phyloP scores from a whole-genome alignment of 169 alveolate species.

The Babesia sp. region DNA sequence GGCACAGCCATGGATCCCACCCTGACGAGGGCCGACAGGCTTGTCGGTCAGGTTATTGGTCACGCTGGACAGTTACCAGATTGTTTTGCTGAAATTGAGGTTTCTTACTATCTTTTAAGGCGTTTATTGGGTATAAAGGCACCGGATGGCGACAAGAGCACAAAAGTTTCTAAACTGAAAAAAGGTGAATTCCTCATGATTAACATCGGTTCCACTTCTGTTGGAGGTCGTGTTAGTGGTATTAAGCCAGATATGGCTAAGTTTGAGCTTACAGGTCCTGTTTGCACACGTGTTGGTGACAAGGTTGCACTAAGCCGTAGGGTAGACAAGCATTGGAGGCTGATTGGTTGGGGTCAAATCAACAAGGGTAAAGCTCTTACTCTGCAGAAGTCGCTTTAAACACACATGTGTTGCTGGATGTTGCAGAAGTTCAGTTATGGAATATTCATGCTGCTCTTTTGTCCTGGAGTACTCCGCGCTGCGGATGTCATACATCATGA shows the following conservation, averaged over 20 bases:
- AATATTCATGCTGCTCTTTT: slow-evolving; percentile 34
- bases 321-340: slow-evolving; percentile 96
- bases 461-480: not conserved
- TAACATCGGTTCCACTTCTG: slow-evolving; percentile 96
- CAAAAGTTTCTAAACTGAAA: slow-evolving; percentile 92
- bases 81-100: slow-evolving; percentile 91
- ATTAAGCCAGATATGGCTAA: slow-evolving; percentile 88
- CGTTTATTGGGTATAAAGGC: slow-evolving; percentile 88
- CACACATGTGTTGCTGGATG: not conserved
- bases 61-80: slow-evolving; percentile 94
- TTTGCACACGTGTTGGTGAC: slow-evolving; percentile 92
- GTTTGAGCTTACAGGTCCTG: slow-evolving; percentile 89
- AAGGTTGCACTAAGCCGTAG: slow-evolving; percentile 97
- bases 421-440: not conserved
- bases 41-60: slow-evolving; percentile 97
- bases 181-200: slow-evolving; percentile 96
- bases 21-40: slow-evolving; percentile 94
- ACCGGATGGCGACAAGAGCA: slow-evolving; percentile 84
- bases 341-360: slow-evolving; percentile 97
- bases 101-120: slow-evolving; percentile 79
- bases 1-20: slow-evolving; percentile 98
- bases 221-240: slow-evolving; percentile 94
- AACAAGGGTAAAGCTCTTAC: slow-evolving; percentile 81
- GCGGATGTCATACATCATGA: not conserved
- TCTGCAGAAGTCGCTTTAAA: slow-evolving; percentile 65